A percentile compares a stretch with the other conserved stretches of the same genome.
These are phyloP conservation scores for Suillus hirtellus DNA, from an alignment of 768 basidiomycete genomes.

Conservation along the genomic window DNA sequence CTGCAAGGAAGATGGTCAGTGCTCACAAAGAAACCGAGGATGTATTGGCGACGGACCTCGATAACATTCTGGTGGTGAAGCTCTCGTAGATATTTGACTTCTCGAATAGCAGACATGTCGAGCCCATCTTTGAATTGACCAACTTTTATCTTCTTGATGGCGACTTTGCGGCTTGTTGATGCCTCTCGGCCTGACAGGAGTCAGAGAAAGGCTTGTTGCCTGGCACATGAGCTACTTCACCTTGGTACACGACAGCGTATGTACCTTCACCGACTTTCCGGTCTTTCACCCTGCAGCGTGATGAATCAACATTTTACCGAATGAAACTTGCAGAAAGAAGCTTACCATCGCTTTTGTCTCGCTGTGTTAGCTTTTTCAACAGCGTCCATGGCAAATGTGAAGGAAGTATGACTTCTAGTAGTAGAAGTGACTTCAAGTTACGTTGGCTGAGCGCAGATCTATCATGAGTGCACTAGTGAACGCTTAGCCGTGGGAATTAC, in stretches of 20 bases:
- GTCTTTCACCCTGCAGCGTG: slow-evolving; percentile 65
- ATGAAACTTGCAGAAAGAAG: slow-evolving; percentile 7
- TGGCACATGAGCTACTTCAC: slow-evolving; percentile 38
- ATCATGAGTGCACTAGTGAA: too few relatives aligned
- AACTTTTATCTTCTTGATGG: slow-evolving; percentile 98
- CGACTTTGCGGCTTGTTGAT: slow-evolving; percentile 78
- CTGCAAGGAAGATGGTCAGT: slow-evolving; percentile 40
- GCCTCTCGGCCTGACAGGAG: slow-evolving; percentile 62
- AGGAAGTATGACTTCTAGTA: neutral
- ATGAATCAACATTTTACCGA: slow-evolving; percentile 11
- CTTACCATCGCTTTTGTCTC: slow-evolving; percentile 68
- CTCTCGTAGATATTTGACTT: slow-evolving; percentile 96
- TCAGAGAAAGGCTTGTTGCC: slow-evolving; percentile 16
- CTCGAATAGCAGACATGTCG: slow-evolving; percentile 98
- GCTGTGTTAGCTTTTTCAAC: slow-evolving; percentile 79
- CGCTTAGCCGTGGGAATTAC: too few relatives aligned
- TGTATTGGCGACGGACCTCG: slow-evolving; percentile 53
- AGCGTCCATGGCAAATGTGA: slow-evolving; percentile 62
- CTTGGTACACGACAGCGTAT: slow-evolving; percentile 95
- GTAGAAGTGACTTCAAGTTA: neutral
- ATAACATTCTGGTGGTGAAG: slow-evolving; percentile 94
- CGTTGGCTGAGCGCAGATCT: too few relatives aligned
- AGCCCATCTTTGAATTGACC: slow-evolving; percentile 97
- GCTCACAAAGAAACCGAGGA: neutral
- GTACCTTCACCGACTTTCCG: slow-evolving; percentile 89